Percentiles rank a stretch among this genome's conserved stretches.
Conservation (phyloP, 176 grass and related monocot genomes). For the Chrysopogon serrulatus region DNA sequence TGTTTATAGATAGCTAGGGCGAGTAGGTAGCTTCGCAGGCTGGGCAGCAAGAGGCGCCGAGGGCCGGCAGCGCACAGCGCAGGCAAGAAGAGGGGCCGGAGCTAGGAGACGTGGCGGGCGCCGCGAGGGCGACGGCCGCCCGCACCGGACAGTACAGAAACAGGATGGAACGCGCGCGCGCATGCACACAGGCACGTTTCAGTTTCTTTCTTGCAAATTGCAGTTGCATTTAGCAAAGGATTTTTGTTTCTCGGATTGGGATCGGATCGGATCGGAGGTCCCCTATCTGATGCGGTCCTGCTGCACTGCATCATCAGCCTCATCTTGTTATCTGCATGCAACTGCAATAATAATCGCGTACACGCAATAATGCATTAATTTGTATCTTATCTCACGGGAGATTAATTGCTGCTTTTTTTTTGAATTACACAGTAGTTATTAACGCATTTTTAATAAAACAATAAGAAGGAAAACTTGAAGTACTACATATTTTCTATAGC, state of each 20-base stretch:
- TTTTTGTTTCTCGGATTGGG: neutral
- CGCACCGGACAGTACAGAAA: slow-evolving; percentile 15
- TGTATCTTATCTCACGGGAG: neutral
- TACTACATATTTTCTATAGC: too few relatives aligned
- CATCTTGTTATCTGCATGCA: neutral
- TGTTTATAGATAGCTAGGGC: slow-evolving; percentile 15
- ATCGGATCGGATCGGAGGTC: neutral
- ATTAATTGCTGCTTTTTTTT: neutral
- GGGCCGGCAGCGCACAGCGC: neutral
- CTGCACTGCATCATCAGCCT: neutral
- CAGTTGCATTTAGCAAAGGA: neutral
- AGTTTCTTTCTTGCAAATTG: too few relatives aligned
- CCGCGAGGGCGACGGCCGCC: slow-evolving; percentile 40
- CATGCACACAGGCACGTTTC: slow-evolving; percentile 25
- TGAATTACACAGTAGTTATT: too few relatives aligned
- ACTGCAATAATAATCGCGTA: neutral
- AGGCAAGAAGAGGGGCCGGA: neutral
- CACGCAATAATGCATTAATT: neutral
- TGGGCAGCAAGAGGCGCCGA: neutral
- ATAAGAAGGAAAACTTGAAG: too few relatives aligned
- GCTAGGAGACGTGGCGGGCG: slow-evolving; percentile 29
- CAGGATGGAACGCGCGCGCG: neutral
- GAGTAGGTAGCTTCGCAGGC: neutral
- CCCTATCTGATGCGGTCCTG: neutral
- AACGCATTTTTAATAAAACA: too few relatives aligned